Conservation (phyloP, 495 filamentous ascomycete genomes). For the Pyronema omphalodes region DNA sequence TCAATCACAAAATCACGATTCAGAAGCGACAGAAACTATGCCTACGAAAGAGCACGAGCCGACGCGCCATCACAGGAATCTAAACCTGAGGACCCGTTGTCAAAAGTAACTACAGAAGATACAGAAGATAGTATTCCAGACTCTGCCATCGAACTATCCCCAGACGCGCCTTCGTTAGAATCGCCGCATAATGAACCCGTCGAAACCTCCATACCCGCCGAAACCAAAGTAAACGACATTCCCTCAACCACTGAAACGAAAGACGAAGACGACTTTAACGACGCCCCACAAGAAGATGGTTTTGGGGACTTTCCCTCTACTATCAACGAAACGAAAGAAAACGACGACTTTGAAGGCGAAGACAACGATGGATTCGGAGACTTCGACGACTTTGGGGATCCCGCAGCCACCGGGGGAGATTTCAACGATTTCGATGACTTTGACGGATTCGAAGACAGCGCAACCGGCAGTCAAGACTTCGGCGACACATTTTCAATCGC, state of each 20-base stretch:
- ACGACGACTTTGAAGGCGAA: constrained; percentile 9
- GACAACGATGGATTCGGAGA: constrained; percentile 42
- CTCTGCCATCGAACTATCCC: neutral
- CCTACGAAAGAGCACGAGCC: too few relatives aligned
- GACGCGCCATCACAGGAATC: too few relatives aligned
- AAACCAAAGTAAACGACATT: neutral
- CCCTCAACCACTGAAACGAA: neutral
- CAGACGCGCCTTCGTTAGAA: neutral
- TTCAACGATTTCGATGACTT: constrained; percentile 64
- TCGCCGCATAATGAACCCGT: neutral
- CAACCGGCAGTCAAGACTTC: constrained; percentile 11
- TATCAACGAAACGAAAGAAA: neutral
- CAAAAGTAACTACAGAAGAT: neutral
- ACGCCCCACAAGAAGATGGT: neutral
- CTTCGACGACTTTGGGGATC: constrained; percentile 42
- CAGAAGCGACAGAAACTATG: too few relatives aligned
- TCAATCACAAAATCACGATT: too few relatives aligned
- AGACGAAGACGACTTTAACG: neutral
- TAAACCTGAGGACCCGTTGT: too few relatives aligned
- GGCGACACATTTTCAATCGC: constrained; percentile 7
- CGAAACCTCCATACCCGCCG: neutral
- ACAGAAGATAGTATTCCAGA: neutral
- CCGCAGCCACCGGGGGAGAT: constrained; percentile 49
- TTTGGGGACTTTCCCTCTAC: neutral
- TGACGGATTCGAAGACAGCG: constrained; percentile 69